phyloP scores from a whole-genome alignment of 441 rosid genomes.

The Melastoma candidum region DNA sequence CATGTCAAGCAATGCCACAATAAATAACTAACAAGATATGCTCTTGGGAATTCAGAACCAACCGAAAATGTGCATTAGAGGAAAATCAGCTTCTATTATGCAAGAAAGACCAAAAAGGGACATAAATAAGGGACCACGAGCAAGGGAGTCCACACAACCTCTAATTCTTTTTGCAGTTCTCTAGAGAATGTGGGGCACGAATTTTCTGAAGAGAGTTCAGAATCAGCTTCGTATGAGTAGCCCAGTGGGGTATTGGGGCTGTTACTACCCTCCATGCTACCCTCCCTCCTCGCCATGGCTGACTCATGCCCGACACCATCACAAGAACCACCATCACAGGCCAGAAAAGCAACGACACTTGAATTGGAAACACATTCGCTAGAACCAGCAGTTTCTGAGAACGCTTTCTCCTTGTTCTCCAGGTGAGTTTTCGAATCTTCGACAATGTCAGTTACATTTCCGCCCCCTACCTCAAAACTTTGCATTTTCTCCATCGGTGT shows the following conservation, averaged over 20 bases:
- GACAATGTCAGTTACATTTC: background rate
- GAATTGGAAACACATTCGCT: constrained; percentile 23
- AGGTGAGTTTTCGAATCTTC: constrained; percentile 2
- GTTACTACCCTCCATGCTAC: constrained; percentile 33
- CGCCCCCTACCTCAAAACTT: no score
- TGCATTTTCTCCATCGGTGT: no score
- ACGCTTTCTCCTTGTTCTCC: constrained; percentile 5
- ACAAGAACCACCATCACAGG: constrained; percentile 24
- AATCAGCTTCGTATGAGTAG: constrained; percentile 38
- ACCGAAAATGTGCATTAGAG: no score
- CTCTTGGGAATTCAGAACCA: no score
- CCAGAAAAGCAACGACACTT: constrained; percentile 18
- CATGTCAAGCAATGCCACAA: background rate
- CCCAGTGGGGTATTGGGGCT: constrained; percentile 27
- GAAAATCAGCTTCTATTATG: background rate
- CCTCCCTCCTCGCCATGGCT: constrained; percentile 32
- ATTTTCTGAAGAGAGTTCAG: constrained; percentile 21
- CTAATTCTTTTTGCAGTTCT: constrained; percentile 23
- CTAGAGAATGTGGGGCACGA: constrained; percentile 12
- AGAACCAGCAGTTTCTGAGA: constrained; percentile 8
- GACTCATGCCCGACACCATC: constrained; percentile 32
- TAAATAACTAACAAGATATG: no score
- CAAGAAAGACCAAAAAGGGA: background rate
- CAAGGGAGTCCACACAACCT: constrained; percentile 4
- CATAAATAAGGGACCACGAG: background rate